Base-by-base conservation (phyloP, 2,329 filamentous ascomycete species). In the Truncatella angustata region DNA sequence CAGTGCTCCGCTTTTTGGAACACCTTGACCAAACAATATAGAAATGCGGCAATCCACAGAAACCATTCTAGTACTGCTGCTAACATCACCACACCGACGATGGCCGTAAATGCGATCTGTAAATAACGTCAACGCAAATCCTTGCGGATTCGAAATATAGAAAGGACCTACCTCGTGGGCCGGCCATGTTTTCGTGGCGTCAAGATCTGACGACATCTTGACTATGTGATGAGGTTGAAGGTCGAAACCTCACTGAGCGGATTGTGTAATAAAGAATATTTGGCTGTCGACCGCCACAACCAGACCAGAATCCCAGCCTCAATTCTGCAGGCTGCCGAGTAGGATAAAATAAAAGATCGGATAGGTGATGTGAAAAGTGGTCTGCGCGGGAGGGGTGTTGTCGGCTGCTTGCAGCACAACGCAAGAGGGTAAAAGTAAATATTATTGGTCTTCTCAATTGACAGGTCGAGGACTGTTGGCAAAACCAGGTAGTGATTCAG, bases 21-120 rank as follows among this genome's bases (percentile, higher is more conserved):
- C 26, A 93, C 91, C 68, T 97, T 96, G 65, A 85, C 74, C 1
- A 97, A 76, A 66, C 93, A 97, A 71, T 97, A 97, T 56, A 94
- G 67, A 66, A 97, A 97, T 3, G 93, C 91, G n/a, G 88, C 85
- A 36, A 97, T 79, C 91, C 92, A 97, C 12, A 97, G 81, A 55
- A 96, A 85, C 91, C 94, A 97, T 73, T 97, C 93, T 7, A 97
- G 76, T 26, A 91, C 78, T 2, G 93, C 93, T 54, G 88, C 89
- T 21, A 94, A 63, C 85, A 97, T 91, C 46, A 97, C 77, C 5
- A 87, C 70, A 16, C 90, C 90, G 32, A 97, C 81, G 59, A 97
- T 87, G 51, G 85, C 76, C 7, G 92, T 87, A n/a, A n/a, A n/a
- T n/a, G n/a, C n/a, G n/a, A n/a, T n/a, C n/a, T n/a, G 67, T 95